Conservation (phyloP, 2,329 filamentous ascomycete species). For the Tolypocladium guangdongense region DNA sequence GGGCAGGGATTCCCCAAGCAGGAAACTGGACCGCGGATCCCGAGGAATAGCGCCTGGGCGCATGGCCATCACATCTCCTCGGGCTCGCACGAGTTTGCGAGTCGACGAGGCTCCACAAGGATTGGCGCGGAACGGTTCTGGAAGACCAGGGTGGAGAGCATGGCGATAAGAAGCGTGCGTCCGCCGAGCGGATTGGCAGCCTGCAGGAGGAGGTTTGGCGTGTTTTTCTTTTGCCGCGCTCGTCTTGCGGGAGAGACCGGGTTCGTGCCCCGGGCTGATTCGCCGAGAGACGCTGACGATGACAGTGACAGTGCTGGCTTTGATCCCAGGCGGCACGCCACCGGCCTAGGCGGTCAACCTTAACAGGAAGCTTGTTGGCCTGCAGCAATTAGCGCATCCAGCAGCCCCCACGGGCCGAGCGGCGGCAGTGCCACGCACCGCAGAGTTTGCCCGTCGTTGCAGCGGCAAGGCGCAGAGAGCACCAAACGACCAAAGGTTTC, state of each 20-base stretch:
- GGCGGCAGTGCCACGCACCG: no score
- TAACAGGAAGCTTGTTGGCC: neutral
- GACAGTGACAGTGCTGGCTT: no score
- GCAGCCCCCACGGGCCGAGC: neutral
- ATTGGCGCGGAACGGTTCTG: neutral
- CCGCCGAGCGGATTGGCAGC: no score
- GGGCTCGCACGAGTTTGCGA: neutral
- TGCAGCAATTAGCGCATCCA: neutral
- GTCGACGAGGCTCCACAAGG: no score
- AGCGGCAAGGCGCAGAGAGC: no score
- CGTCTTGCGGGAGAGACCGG: conserved; percentile 1
- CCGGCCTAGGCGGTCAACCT: neutral
- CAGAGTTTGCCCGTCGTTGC: no score
- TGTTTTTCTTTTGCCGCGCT: no score
- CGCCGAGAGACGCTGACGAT: neutral
- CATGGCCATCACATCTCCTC: neutral
- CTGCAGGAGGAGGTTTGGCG: no score
- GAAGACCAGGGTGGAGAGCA: neutral
- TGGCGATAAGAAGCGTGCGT: neutral
- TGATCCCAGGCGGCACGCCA: no score
- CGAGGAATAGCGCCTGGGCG: neutral
- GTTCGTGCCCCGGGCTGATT: neutral
- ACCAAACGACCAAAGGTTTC: no score
- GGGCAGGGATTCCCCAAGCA: no score
- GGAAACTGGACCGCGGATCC: neutral